Evolutionary conservation across 2,329 filamentous ascomycete species (phyloP).

Genomic region (Pyricularia pennisetigena): DNA sequence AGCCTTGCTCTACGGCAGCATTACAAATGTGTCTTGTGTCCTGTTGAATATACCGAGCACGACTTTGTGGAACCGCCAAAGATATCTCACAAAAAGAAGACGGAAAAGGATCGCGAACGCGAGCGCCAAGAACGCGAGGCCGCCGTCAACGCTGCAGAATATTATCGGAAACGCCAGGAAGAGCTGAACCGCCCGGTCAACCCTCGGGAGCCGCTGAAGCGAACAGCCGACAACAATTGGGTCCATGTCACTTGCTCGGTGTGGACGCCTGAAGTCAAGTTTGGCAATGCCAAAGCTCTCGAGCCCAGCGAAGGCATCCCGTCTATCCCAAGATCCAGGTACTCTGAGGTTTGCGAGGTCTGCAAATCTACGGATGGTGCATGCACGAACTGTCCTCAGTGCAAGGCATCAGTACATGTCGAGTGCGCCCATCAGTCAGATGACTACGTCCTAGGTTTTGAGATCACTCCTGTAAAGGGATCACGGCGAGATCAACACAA

Average conservation of each 20-base stretch:
- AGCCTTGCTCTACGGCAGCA: slow-evolving; percentile 33
- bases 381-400: slow-evolving; percentile 74
- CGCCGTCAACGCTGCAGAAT: slow-evolving; percentile 67
- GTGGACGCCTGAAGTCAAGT: slow-evolving; percentile 88
- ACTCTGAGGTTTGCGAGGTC: slow-evolving; percentile 70
- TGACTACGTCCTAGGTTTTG: slow-evolving; percentile 79
- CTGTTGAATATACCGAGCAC: slow-evolving; percentile 69
- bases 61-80: slow-evolving; percentile 80
- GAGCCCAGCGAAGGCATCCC: slow-evolving; percentile 86
- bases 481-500: slow-evolving; percentile 73
- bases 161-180: slow-evolving; percentile 73
- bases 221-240: slow-evolving; percentile 96
- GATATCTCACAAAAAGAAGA: slow-evolving; percentile 73
- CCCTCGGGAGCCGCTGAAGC: slow-evolving; percentile 84
- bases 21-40: slow-evolving; percentile 89
- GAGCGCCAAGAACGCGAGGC: slow-evolving; percentile 80
- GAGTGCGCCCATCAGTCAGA: slow-evolving; percentile 74
- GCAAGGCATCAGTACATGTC: slow-evolving; percentile 65
- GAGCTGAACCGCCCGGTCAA: slow-evolving; percentile 73
- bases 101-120: slow-evolving; percentile 81
- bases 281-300: slow-evolving; percentile 72
- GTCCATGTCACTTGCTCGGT: slow-evolving; percentile 90
- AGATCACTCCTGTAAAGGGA: slow-evolving; percentile 81
- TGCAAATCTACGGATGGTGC: slow-evolving; percentile 72
- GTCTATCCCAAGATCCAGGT: slow-evolving; percentile 63